These are phyloP conservation scores for Musa acuminata DNA, from an alignment of 176 grass and related monocot genomes.

Conservation along the genomic window DNA sequence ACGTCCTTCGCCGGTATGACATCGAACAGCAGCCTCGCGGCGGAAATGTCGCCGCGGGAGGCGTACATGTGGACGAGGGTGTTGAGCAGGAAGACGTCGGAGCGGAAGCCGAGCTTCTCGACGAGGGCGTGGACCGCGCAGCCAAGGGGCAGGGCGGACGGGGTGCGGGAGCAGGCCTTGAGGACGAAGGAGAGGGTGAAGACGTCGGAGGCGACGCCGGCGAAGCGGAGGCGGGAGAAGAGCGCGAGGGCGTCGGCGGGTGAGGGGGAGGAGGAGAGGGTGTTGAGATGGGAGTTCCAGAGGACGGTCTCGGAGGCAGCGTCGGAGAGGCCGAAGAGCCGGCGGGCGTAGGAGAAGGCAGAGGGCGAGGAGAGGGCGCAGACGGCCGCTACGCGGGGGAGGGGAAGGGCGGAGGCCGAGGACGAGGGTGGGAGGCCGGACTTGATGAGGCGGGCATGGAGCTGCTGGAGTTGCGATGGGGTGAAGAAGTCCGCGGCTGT, in stretches of 20 bases:
- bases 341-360: conserved; percentile 23
- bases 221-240: conserved; percentile 16
- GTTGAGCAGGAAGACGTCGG: conserved; percentile 24
- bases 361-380: conserved; percentile 20
- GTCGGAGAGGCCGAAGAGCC: background rate
- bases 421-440: conserved; percentile 13
- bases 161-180: conserved; percentile 17
- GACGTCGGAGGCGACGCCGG: background rate
- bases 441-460: conserved; percentile 28
- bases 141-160: background rate
- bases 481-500: conserved; percentile 9
- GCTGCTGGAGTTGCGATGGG: conserved; percentile 18
- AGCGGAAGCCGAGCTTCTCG: conserved; percentile 20
- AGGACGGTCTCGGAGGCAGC: conserved; percentile 6
- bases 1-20: conserved; percentile 25
- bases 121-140: conserved; percentile 11
- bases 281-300: conserved; percentile 20
- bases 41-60: conserved; percentile 5
- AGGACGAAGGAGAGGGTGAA: conserved; percentile 28
- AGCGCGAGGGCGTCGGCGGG: conserved; percentile 12
- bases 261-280: conserved; percentile 12
- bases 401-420: background rate
- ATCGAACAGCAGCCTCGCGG: conserved; percentile 24
- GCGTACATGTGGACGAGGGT: conserved; percentile 33
- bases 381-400: conserved; percentile 17